Conservation (phyloP, 768 basidiomycete species). For the Suillus placidus region DNA sequence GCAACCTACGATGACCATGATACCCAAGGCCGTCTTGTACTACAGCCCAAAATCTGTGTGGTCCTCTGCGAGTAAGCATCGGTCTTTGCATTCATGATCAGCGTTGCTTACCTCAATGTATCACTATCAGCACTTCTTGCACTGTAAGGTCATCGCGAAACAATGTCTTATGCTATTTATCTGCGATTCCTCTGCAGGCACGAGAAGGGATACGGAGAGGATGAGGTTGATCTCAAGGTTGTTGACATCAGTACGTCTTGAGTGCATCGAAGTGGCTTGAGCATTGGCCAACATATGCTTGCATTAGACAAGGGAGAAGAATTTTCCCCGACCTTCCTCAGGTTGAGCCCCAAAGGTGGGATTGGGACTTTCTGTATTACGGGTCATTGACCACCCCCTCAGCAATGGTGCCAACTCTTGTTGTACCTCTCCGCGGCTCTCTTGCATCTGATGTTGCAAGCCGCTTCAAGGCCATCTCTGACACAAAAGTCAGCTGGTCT, state of each 20-base stretch:
- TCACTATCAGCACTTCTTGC: slow-evolving; percentile 52
- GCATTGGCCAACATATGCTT: not conserved
- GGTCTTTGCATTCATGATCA: not conserved
- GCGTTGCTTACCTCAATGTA: not conserved
- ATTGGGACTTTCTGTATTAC: slow-evolving; percentile 12
- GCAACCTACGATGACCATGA: slow-evolving; percentile 19
- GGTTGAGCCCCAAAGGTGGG: slow-evolving; percentile 76
- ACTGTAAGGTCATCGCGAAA: slow-evolving; percentile 44
- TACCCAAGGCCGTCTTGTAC: slow-evolving; percentile 85
- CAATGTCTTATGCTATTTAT: slow-evolving; percentile 7
- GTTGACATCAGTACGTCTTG: slow-evolving; percentile 60
- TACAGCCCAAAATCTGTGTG: slow-evolving; percentile 62
- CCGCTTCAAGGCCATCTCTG: slow-evolving; percentile 78
- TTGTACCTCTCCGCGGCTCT: slow-evolving; percentile 82
- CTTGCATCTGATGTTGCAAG: slow-evolving; percentile 70
- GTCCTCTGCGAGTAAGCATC: slow-evolving; percentile 61
- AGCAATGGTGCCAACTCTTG: slow-evolving; percentile 82
- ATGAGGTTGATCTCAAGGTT: slow-evolving; percentile 70
- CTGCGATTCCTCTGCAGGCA: slow-evolving; percentile 32
- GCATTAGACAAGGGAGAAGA: slow-evolving; percentile 75
- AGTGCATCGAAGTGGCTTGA: not conserved
- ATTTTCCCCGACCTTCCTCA: slow-evolving; percentile 71
- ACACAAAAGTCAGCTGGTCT: slow-evolving; percentile 57
- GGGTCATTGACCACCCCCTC: slow-evolving; percentile 10
- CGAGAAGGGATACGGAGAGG: slow-evolving; percentile 84